Conservation (phyloP, 2,329 filamentous ascomycete genomes). For the Talaromyces amestolkiae region DNA sequence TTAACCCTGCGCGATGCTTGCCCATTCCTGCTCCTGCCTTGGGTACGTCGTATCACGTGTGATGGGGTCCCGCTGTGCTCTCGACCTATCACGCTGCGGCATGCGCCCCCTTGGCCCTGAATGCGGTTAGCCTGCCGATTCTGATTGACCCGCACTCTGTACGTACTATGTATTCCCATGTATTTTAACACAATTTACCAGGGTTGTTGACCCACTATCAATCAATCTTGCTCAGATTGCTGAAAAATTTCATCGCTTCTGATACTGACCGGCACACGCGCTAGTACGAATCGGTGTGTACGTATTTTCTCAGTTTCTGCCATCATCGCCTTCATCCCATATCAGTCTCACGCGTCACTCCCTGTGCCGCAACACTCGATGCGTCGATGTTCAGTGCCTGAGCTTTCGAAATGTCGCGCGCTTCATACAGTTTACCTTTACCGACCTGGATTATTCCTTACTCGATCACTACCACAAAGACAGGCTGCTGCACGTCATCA, state of each 20-base stretch:
- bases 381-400: neutral
- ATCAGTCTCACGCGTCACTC: neutral
- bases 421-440: neutral
- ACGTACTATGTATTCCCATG: neutral
- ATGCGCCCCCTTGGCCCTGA: neutral
- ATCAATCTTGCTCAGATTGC: neutral
- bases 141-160: neutral
- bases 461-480: neutral
- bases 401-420: neutral
- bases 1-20: slow-evolving; percentile 33
- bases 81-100: neutral
- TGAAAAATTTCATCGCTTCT: neutral
- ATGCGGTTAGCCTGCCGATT: neutral
- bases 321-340: neutral
- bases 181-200: neutral
- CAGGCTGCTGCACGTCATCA: neutral
- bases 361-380: neutral
- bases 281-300: neutral
- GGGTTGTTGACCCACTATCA: neutral
- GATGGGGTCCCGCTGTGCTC: neutral
- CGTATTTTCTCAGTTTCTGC: neutral
- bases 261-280: neutral
- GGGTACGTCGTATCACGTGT: slow-evolving; percentile 9
- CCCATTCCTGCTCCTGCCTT: slow-evolving; percentile 14
- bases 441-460: too few species aligned